These are phyloP conservation scores for Macrolepiota dolichaula DNA, from an alignment of 768 basidiomycete species.

Conservation along the genomic window DNA sequence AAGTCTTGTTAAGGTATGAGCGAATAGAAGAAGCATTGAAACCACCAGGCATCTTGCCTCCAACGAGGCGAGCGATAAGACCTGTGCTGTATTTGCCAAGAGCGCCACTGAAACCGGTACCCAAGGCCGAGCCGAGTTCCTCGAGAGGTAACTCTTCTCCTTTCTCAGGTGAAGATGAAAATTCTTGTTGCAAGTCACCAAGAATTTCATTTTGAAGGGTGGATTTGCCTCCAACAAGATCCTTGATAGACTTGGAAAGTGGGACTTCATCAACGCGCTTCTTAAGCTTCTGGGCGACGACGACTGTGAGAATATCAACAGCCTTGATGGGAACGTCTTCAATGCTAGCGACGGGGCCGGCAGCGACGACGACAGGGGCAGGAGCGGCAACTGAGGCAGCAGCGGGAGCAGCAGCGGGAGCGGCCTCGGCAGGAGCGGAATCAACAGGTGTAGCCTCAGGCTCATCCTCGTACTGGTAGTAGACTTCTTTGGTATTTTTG, in stretches of 20 bases:
- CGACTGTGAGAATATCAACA: constrained; percentile 77
- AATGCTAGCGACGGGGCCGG: constrained; percentile 67
- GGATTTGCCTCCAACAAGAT: constrained; percentile 97
- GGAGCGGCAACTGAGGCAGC: constrained; percentile 38
- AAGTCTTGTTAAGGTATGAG: constrained; percentile 82
- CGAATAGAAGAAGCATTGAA: constrained; percentile 95
- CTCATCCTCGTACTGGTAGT: constrained; percentile 96
- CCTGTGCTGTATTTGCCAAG: constrained; percentile 94
- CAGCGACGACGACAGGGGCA: constrained; percentile 37
- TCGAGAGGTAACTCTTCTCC: constrained; percentile 96
- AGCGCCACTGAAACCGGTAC: constrained; percentile 75
- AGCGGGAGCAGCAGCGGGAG: constrained; percentile 36
- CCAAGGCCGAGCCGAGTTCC: constrained; percentile 86
- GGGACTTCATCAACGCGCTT: constrained; percentile 89
- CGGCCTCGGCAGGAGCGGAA: constrained; percentile 26
- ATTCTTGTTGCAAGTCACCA: constrained; percentile 95
- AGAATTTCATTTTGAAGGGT: constrained; percentile 98
- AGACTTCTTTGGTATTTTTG: constrained; percentile 95
- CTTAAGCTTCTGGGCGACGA: constrained; percentile 98
- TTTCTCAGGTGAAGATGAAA: constrained; percentile 94
- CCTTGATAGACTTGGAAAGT: constrained; percentile 92
- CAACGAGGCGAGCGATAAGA: constrained; percentile 86
- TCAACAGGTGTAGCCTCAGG: constrained; percentile 33
- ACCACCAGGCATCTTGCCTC: constrained; percentile 98
- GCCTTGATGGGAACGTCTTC: constrained; percentile 93